phyloP scores from a whole-genome alignment of 768 basidiomycete genomes.

The Tylopilus rubrobrunneus region DNA sequence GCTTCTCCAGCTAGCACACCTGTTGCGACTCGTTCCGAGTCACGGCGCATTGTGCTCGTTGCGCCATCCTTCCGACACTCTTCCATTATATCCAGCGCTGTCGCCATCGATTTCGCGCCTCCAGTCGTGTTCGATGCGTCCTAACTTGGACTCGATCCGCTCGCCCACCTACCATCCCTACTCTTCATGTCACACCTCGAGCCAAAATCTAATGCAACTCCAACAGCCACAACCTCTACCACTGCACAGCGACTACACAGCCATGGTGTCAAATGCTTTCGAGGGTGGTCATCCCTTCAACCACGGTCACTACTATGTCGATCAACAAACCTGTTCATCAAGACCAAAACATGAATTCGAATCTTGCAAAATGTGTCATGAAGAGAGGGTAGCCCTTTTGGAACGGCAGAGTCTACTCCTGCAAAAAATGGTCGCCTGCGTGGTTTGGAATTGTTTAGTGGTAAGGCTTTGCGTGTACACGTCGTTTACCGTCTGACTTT shows the following conservation, averaged over 20 bases:
- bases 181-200: constrained; percentile 16
- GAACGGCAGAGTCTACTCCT: constrained; percentile 30
- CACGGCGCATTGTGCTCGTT: too few relatives aligned
- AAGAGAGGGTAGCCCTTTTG: constrained; percentile 30
- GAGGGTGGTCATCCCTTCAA: too few relatives aligned
- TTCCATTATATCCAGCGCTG: too few relatives aligned
- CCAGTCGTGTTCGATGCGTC: too few relatives aligned
- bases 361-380: constrained; percentile 40
- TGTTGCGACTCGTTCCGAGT: too few relatives aligned
- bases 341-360: constrained; percentile 28
- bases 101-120: too few relatives aligned
- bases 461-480: constrained; percentile 32
- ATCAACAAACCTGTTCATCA: constrained; percentile 27
- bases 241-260: constrained; percentile 19
- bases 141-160: too few relatives aligned
- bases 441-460: constrained; percentile 68
- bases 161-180: too few relatives aligned
- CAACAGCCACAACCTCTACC: constrained; percentile 25
- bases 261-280: constrained; percentile 3
- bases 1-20: too few relatives aligned
- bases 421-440: constrained; percentile 42
- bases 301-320: constrained; percentile 51
- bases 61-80: too few relatives aligned
- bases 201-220: constrained; percentile 31
- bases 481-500: not conserved